Percentiles rank a stretch among this genome's conserved stretches.
These are phyloP conservation scores for Thuidium tamariscinum DNA, from an alignment of 225 moss, liverwort and hornwort species.

Conservation along the genomic window DNA sequence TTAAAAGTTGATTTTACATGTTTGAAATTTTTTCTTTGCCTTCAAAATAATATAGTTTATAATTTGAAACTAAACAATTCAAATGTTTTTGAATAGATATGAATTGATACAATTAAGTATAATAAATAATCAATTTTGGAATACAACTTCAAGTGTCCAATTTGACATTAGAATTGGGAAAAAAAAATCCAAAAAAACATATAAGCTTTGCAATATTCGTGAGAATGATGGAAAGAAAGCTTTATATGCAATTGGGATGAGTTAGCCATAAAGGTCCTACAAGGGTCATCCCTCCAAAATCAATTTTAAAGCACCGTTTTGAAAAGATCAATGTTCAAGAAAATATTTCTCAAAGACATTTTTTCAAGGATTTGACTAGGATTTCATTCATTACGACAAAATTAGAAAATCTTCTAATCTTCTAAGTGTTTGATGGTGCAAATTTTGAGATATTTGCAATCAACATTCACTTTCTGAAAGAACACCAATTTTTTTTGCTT, in stretches of 20 bases:
- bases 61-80: not conserved
- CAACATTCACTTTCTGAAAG: not conserved
- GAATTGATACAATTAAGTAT: not conserved
- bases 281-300: fast-evolving
- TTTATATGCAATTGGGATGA: not conserved
- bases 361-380: not conserved
- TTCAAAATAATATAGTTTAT: not conserved
- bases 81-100: fast-evolving
- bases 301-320: not conserved
- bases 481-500: no score
- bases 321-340: no score
- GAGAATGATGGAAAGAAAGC: fast-evolving
- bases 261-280: fast-evolving
- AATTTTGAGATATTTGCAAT: not conserved
- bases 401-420: not conserved
- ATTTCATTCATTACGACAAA: not conserved
- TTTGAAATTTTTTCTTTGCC: not conserved
- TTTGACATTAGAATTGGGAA: not conserved
- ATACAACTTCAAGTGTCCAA: no score
- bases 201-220: not conserved
- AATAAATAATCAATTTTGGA: not conserved
- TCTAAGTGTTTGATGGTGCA: not conserved
- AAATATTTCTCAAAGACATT: not conserved
- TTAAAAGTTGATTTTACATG: not conserved
- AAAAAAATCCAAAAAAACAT: no score